Percentiles rank a stretch among this genome's conserved stretches.
phyloP scores from a whole-genome alignment of 257 asterid genomes.

The Fraxinus cuspidata region DNA sequence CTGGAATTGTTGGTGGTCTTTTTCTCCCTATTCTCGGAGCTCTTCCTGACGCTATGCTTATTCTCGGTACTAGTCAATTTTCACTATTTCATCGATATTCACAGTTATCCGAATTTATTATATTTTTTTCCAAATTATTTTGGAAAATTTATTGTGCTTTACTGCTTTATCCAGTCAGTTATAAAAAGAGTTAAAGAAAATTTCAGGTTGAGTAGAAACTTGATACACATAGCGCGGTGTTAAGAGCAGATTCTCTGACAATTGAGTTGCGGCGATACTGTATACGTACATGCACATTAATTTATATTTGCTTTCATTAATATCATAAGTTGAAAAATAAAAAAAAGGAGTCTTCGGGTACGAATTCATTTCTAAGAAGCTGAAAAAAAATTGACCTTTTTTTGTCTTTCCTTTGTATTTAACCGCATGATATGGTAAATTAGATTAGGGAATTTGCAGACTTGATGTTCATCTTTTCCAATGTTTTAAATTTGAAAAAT shows the following conservation, averaged over 20 bases:
- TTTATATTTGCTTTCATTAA: neutral
- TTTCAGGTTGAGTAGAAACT: neutral
- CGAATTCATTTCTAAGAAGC: too few species aligned
- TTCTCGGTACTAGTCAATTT: constrained; percentile 50
- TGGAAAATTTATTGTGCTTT: neutral
- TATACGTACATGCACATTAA: neutral
- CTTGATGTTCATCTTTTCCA: neutral
- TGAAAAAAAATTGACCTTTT: too few species aligned
- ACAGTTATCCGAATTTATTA: neutral
- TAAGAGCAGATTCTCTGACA: neutral
- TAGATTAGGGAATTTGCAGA: neutral
- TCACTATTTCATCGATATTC: neutral
- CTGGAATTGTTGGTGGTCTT: constrained; percentile 87
- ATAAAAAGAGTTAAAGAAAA: neutral
- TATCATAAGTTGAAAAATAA: neutral
- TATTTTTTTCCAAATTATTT: neutral
- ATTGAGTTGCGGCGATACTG: neutral
- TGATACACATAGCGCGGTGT: neutral
- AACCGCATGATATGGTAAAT: too few species aligned
- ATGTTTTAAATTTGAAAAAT: neutral
- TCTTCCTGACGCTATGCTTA: constrained; percentile 95
- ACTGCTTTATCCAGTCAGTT: neutral
- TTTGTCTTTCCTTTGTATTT: too few species aligned
- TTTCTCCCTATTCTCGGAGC: constrained; percentile 90
- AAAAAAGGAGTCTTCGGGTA: too few species aligned